Evolutionary conservation across 139 green algal species (phyloP).

Genomic region (Asterochloris sp.): DNA sequence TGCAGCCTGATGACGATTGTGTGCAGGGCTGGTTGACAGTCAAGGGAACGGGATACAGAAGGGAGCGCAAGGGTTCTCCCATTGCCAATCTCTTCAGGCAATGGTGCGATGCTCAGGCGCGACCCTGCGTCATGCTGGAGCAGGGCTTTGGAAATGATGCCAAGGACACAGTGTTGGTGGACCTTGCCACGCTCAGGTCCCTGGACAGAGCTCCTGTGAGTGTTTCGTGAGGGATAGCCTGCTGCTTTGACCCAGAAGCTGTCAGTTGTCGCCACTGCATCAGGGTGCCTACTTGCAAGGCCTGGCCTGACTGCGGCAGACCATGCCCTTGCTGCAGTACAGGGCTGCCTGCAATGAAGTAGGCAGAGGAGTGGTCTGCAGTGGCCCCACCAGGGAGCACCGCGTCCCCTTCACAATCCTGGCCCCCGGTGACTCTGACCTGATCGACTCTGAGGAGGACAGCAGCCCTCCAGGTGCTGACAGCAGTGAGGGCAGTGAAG

Average conservation of each 20-base stretch:
- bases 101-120: constrained; percentile 22
- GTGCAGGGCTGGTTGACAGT: constrained; percentile 50
- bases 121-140: background rate
- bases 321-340: background rate
- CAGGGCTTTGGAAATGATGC: background rate
- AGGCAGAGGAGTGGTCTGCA: background rate
- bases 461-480: too few species aligned
- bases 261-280: background rate
- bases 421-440: too few species aligned
- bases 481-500: background rate
- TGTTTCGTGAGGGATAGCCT: background rate
- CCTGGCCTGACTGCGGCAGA: background rate
- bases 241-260: background rate
- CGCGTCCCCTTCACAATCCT: too few species aligned
- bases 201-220: background rate
- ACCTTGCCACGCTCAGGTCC: background rate
- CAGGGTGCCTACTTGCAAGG: background rate
- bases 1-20: background rate
- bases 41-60: constrained; percentile 54
- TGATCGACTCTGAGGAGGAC: too few species aligned
- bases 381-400: too few species aligned
- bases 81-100: constrained; percentile 61
- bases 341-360: background rate
- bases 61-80: constrained; percentile 54
- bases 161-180: background rate